A percentile compares a stretch with the other conserved stretches of the same genome.
Conservation (phyloP, 1,284 basidiomycete genomes). For the Ustilago nuda region DNA sequence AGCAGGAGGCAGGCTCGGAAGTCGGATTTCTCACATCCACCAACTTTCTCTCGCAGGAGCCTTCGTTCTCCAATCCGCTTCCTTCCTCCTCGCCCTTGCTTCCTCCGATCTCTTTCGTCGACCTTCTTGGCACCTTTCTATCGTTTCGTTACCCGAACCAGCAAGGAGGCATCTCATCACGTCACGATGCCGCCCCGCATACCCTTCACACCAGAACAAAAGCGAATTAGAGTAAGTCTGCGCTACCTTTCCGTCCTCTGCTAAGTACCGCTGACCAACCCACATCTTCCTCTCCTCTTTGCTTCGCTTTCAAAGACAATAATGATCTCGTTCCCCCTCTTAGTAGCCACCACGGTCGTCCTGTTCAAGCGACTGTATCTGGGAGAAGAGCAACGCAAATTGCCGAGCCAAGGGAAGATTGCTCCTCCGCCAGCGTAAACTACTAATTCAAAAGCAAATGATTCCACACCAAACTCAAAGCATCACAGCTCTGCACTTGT, state of each 20-base stretch:
- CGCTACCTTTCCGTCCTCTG: not conserved
- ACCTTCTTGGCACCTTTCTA: not conserved
- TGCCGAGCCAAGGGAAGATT: conserved; percentile 47
- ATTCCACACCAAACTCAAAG: too few relatives aligned
- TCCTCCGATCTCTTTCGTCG: not conserved
- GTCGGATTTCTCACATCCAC: not conserved
- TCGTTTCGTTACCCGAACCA: not conserved
- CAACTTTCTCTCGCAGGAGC: not conserved
- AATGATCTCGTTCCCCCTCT: conserved; percentile 46
- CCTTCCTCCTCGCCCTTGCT: not conserved
- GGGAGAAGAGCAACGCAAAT: conserved; percentile 58
- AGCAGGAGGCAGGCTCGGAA: not conserved
- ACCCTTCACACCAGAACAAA: conserved; percentile 47
- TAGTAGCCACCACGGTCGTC: conserved; percentile 52
- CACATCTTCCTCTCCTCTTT: not conserved
- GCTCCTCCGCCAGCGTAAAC: conserved; percentile 33
- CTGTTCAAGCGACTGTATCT: conserved; percentile 63
- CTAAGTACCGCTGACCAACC: not conserved
- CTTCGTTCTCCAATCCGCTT: not conserved
- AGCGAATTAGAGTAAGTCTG: conserved; percentile 43
- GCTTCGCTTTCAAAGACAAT: conserved; percentile 31
- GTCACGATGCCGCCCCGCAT: conserved; percentile 33
- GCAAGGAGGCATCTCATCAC: not conserved
- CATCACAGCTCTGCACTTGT: too few relatives aligned
- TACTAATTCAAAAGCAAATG: not conserved